Evolutionary conservation across 1,284 basidiomycete genomes (phyloP), one percentile per base, ranked within the genome.

Genomic region (Fistulinella staudtii): DNA sequence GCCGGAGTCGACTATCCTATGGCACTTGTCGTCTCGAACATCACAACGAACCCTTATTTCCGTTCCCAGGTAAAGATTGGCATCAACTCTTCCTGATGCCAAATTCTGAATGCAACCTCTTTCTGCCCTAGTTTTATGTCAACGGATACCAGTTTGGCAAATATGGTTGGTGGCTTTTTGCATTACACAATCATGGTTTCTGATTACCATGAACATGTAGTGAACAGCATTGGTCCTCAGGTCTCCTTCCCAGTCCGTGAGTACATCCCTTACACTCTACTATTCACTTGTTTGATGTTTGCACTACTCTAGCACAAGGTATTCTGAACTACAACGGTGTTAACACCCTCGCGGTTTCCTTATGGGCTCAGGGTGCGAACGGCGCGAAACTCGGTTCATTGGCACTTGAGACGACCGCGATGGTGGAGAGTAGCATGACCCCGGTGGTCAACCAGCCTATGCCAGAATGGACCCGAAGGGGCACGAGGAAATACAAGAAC

Each of bases 1-100:
- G 40, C 58, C 4, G 70, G 71, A 4, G 60, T 75, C n/a, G 74
- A 76, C 54, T 75, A 71, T 50, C 73, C 73, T n/a, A 54, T 76
- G 41, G 61, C 73, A 8, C 49, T 76, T 57, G 48, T 57, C 10
- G 43, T 61, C 14, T 57, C 57, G 10, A 72, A 75, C 45, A 61
- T 60, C 11, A 72, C 71, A 1, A 54, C 50, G 9, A 69, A 68
- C 30, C 61, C 71, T 31, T 53, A 68, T 45, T 73, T 69, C 61
- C 67, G 73, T 20, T 64, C 45, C 25, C 68, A 58, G 50, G 57
- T 63, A 52, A 43, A 25, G 13, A 13, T 21, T 33, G 2, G 3
- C 4, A n/a, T n/a, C 17, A 8, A 15, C 5, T 22, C 9, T 20
- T 15, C 21, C 9, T 10, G 8, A 17, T 35, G n/a, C 8, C 29